Base-by-base conservation (phyloP, 2,329 filamentous ascomycete genomes). In the Metarhizium robertsii region DNA sequence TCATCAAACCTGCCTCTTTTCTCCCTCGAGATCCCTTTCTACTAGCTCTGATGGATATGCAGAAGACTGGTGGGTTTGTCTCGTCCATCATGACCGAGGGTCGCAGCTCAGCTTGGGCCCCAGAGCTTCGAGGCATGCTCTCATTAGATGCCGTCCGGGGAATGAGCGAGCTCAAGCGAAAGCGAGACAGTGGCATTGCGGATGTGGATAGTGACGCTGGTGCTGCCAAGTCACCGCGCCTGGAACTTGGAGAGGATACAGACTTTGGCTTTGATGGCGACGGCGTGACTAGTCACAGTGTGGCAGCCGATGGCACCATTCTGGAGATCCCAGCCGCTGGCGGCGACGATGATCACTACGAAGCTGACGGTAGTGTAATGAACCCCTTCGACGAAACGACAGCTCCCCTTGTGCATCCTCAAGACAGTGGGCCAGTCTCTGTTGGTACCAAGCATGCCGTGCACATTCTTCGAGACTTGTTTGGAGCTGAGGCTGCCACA, bases 381-480 rank as follows among this genome's bases (percentile, higher is more conserved):
- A 81, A 87, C 14, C 81, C 82, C 36, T 90, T 94, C 63, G 90
- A 96, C 63, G 88, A 91, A 47, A 92, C 89, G 0, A 86, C 84
- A 2, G 82, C 81, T 29, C 87, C 89, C 11, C 72, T 90, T 3
- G 81, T 92, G 4, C 88, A 94, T 65, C 89, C 91, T 11, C 84
- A 85, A 34, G 91, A 96, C 60, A 90, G 84, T 60, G 91, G 91
- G 0, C 88, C 90, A 0, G 87, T 97, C 8, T 96, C 92, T 0
- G 73, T 95, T 18, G 92, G 90, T 58, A 99, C 94, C 11, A 94
- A 95, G 72, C 92, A 96, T 66, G 94, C 94, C 38, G 95, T 99
- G 20, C 92, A 99, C 70, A 83, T 97, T 53, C 83, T 99, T 8
- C 87, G 94, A 54, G 91, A 96, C 57, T 81, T 88, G 30, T 95